phyloP scores from a whole-genome alignment of 345 rosid species.

The Eutrema japonicum region DNA sequence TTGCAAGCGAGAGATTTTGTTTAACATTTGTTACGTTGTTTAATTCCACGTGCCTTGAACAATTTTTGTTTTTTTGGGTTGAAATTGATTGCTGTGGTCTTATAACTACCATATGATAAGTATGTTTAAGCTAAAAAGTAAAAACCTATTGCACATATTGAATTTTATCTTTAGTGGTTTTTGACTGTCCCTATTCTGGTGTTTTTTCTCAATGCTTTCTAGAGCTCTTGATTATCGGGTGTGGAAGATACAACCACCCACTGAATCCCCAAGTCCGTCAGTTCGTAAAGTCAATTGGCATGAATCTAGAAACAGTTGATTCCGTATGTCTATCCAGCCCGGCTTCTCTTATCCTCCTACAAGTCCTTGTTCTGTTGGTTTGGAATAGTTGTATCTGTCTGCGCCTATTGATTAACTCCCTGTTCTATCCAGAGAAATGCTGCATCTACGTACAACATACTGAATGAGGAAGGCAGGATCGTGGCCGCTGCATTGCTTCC shows the following conservation, averaged over 20 bases:
- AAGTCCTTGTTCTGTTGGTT: background rate
- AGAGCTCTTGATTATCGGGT: slow-evolving; percentile 86
- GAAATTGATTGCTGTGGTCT: background rate
- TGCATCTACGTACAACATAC: slow-evolving; percentile 83
- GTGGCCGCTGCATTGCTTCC: slow-evolving; percentile 90
- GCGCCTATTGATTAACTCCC: background rate
- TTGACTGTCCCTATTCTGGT: background rate
- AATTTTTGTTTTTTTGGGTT: background rate
- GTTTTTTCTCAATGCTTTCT: slow-evolving; percentile 14
- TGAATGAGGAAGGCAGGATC: slow-evolving; percentile 88
- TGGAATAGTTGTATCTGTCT: background rate
- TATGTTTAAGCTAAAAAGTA: background rate
- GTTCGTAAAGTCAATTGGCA: slow-evolving; percentile 75
- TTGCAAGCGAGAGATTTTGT: too few species aligned
- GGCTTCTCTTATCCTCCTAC: background rate
- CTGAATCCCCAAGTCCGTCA: slow-evolving; percentile 63
- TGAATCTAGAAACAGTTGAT: slow-evolving; percentile 89
- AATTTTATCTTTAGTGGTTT: slow-evolving; percentile 20
- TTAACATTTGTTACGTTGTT: background rate
- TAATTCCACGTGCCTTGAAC: too few species aligned
- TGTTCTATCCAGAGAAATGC: slow-evolving; percentile 75
- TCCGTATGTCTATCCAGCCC: slow-evolving; percentile 52
- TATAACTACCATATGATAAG: background rate
- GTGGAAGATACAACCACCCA: slow-evolving; percentile 68
- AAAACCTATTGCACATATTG: slow-evolving; percentile 17